Evolutionary conservation across 306 rosid species (phyloP), one percentile per base, ranked within the genome.

Genomic region (Citrullus colocynthis): DNA sequence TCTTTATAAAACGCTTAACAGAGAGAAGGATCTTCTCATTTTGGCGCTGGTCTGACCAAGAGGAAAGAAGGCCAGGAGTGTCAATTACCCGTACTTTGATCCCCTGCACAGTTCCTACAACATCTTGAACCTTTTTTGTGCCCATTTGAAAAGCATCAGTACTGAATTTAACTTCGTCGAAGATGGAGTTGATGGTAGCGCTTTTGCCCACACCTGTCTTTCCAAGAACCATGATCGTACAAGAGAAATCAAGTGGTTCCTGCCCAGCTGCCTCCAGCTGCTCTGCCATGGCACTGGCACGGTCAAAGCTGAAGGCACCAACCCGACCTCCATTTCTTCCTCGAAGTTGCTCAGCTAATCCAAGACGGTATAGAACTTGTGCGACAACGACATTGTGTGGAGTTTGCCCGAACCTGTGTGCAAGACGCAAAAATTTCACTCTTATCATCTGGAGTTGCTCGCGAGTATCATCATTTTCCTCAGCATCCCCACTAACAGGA

Each of bases 341-440:
- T 82, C 93, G 96, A 67, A 94, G 89, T 82, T 94, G 97, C 83
- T 94, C 98, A 36, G 98, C 98, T 81, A 94, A 84, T 39, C 98
- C 98, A 17, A 94, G 83, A 83, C 98, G 90, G 83, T 94, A 94
- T 82, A 94, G 84, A 86, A 94, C 98, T 80, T 94, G 98, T n/a
- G 98, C 98, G 49, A 94, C 98, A 79, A 94, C 98, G 85, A 92
- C 98, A 86, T 94, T 94, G 78, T 94, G 98, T n/a, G 98, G 98
- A 69, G 98, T 94, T 80, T 94, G 98, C 74, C 98, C 98, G 82
- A 92, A 96, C 85, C 98, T 87, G 80, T 88, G 96, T 18, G 98
- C 95, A 20, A 94, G 90, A 67, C 98, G 92, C 78, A 94, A 83
- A 85, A 94, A 94, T 77, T 92, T 94, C 78, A 94, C 98, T 85